Evolutionary conservation across 345 rosid genomes (phyloP).

Genomic region (Gossypium bickii): DNA sequence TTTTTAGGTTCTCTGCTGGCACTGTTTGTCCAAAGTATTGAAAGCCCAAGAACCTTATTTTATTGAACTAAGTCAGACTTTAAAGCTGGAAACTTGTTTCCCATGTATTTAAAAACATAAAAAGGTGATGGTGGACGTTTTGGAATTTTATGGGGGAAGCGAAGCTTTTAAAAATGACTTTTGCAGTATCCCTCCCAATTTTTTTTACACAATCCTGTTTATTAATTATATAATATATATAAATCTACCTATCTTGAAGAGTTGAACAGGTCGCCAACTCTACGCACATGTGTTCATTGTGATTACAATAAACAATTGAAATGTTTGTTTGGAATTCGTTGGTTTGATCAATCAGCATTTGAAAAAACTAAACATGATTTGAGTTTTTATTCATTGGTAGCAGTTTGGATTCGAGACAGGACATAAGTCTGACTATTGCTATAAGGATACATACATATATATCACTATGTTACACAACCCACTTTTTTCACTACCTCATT

Average conservation of each 20-base stretch:
- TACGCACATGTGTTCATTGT: not conserved
- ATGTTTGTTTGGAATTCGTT: conserved; percentile 4
- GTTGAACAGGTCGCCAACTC: conserved; percentile 1
- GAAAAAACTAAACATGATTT: not conserved
- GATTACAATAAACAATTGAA: not conserved
- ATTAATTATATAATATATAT: too few relatives aligned
- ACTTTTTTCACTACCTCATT: too few relatives aligned
- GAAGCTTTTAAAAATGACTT: conserved; percentile 9
- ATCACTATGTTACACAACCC: too few relatives aligned
- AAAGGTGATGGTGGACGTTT: conserved; percentile 22
- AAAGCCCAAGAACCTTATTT: conserved; percentile 11
- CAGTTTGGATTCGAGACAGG: not conserved
- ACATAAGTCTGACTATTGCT: not conserved
- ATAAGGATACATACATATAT: not conserved
- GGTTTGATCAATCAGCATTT: not conserved
- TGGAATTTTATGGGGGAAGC: conserved; percentile 37
- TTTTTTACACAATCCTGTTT: not conserved
- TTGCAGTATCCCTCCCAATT: not conserved
- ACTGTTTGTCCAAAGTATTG: not conserved
- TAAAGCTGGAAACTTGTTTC: conserved; percentile 20
- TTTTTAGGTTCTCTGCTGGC: not conserved
- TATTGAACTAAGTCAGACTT: conserved; percentile 30
- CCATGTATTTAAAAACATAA: not conserved
- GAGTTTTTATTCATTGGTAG: not conserved
- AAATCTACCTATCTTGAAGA: not conserved